Percentiles rank a stretch among this genome's conserved stretches.
These are phyloP conservation scores for Vitis hybrid DNA, from an alignment of 177 flowering plant species.

Conservation along the genomic window DNA sequence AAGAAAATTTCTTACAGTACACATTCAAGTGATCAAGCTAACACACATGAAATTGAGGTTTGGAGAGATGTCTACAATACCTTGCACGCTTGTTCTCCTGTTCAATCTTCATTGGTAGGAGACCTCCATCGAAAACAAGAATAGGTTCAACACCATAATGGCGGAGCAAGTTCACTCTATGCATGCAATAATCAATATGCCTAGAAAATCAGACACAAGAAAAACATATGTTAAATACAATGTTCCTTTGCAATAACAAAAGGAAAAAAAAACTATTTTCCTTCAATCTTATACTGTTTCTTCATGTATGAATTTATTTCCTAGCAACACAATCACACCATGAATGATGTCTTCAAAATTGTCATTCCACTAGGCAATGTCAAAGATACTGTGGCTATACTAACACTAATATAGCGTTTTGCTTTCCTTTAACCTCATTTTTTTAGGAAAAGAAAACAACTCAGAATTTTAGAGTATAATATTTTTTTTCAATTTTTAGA, in stretches of 20 bases:
- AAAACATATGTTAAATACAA: neutral
- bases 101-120: conserved; percentile 89
- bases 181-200: conserved; percentile 97
- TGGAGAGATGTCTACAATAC: conserved; percentile 28
- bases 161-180: conserved; percentile 80
- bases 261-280: neutral
- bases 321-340: neutral
- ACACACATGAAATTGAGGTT: neutral
- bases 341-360: no score
- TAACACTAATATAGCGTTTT: no score
- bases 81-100: conserved; percentile 93
- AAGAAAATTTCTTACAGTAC: neutral
- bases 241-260: neutral
- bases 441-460: no score
- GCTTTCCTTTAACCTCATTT: no score
- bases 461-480: no score
- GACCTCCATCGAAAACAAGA: conserved; percentile 96
- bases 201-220: conserved; percentile 30
- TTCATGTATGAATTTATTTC: neutral
- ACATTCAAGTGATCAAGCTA: neutral
- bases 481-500: no score
- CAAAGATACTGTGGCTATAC: no score
- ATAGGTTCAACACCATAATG: conserved; percentile 89
- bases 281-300: neutral
- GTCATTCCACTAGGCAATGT: no score